Percentiles rank a stretch among this genome's conserved stretches.
These are phyloP conservation scores for Mortierella alpina DNA, from an alignment of 192 early-diverging fungal species.

Conservation along the genomic window DNA sequence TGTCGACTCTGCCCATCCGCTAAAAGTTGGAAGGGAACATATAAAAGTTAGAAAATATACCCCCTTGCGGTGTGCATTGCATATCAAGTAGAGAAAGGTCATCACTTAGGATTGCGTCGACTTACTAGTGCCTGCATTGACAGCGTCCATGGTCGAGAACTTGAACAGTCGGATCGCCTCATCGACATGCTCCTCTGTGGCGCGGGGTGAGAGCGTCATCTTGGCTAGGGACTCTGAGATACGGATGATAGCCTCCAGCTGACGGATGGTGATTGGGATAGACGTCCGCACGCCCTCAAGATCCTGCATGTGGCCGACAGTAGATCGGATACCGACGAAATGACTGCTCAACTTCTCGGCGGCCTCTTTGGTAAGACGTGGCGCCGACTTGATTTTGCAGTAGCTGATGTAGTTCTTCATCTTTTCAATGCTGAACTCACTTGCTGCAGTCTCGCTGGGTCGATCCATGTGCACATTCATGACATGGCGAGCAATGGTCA, in stretches of 20 bases:
- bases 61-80: not conserved
- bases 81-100: slow-evolving; percentile 1
- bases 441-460: slow-evolving; percentile 71
- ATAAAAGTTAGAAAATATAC: not conserved
- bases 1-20: slow-evolving; percentile 84
- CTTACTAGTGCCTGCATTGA: slow-evolving; percentile 86
- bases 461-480: slow-evolving; percentile 92
- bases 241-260: slow-evolving; percentile 98
- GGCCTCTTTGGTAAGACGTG: slow-evolving; percentile 87
- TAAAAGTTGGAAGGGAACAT: slow-evolving; percentile 25
- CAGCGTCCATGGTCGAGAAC: slow-evolving; percentile 96
- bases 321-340: slow-evolving; percentile 91
- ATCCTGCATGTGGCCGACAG: slow-evolving; percentile 82
- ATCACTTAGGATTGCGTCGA: not conserved
- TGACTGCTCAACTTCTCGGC: slow-evolving; percentile 93
- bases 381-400: slow-evolving; percentile 96
- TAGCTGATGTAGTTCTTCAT: slow-evolving; percentile 98
- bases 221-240: slow-evolving; percentile 98
- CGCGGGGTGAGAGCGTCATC: slow-evolving; percentile 86
- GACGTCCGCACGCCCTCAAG: slow-evolving; percentile 78
- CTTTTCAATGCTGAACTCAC: slow-evolving; percentile 91
- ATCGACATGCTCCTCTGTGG: slow-evolving; percentile 90
- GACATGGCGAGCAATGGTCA: slow-evolving; percentile 96
- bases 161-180: slow-evolving; percentile 99
- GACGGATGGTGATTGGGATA: slow-evolving; percentile 97